Conservation (phyloP, 768 basidiomycete species). For the Royoungia palumana region DNA sequence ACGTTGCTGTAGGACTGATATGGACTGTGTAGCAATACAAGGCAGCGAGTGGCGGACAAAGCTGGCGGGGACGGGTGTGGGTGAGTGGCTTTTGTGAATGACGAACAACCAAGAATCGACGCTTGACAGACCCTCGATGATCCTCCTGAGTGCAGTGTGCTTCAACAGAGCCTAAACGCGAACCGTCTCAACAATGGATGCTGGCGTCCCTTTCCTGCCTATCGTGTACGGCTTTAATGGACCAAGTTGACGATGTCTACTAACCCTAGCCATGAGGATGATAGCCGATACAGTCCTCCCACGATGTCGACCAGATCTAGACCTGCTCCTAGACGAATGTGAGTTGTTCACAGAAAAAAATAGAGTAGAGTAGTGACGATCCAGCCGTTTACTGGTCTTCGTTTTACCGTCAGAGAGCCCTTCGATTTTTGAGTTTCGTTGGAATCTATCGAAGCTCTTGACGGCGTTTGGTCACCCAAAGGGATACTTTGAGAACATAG, state of each 20-base stretch:
- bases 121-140: background rate
- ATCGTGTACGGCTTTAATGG: background rate
- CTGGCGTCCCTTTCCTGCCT: background rate
- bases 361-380: background rate
- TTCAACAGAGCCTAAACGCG: background rate
- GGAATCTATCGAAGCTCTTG: background rate
- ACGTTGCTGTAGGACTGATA: background rate
- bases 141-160: background rate
- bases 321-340: background rate
- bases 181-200: background rate
- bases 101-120: background rate
- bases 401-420: background rate
- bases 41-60: background rate
- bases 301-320: background rate
- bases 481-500: conserved; percentile 2
- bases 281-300: background rate
- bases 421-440: conserved; percentile 5
- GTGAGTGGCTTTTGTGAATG: conserved; percentile 7
- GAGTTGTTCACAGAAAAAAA: background rate
- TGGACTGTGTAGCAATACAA: background rate
- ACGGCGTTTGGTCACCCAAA: background rate
- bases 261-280: background rate
- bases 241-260: background rate
- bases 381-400: conserved; percentile 3
- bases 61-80: background rate